Base-by-base conservation (phyloP, 2,329 filamentous ascomycete species). In the Colletotrichum sansevieriae region DNA sequence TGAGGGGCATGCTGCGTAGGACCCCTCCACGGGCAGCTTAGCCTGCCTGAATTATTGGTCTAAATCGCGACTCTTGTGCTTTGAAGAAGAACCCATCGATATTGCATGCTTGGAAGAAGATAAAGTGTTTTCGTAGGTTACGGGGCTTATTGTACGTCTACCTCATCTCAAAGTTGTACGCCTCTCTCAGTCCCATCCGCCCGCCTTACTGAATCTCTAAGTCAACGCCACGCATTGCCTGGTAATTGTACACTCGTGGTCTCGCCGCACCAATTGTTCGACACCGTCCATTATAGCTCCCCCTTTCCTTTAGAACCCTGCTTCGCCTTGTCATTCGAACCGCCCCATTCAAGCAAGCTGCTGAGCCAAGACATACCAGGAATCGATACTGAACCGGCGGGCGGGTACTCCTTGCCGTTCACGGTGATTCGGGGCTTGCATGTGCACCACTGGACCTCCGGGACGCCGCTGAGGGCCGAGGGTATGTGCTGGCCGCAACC, bases 401-500 rank as follows among this genome's bases (percentile, higher is more conserved):
- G 83, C 47, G 83, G 84, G 64, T 85, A 85, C 47, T 78, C 73
- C 71, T 82, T 83, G 70, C 82, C 83, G 60, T 80, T 73, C 60
- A 84, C 75, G 56, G 79, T 80, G 62, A 82, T 78, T 70, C 77
- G 79, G 37, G 83, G 83, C 65, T 78, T 75, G 76, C 84, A 86
- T 9, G 79, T 81, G 75, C 84, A 86, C 83, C 83, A 84, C 51
- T 84, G 74, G 12, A 79, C 76, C 74, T 85, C 79, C 35, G 82
- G 77, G 4, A 85, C 76, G 64, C 79, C 78, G 37, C 76, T 71
- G 51, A 86, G 78, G n/a, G 83, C 83, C 13, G 78, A 74, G 9
- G 81, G 77, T 66, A 85, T 80, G 72, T 86, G 84, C 63, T 71
- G 78, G 57, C 84, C 83, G 76, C 83, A 86, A 70, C 84, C 84